These are phyloP conservation scores for Karstenula rhodostoma DNA, from an alignment of 2,329 filamentous ascomycete species.

Conservation along the genomic window DNA sequence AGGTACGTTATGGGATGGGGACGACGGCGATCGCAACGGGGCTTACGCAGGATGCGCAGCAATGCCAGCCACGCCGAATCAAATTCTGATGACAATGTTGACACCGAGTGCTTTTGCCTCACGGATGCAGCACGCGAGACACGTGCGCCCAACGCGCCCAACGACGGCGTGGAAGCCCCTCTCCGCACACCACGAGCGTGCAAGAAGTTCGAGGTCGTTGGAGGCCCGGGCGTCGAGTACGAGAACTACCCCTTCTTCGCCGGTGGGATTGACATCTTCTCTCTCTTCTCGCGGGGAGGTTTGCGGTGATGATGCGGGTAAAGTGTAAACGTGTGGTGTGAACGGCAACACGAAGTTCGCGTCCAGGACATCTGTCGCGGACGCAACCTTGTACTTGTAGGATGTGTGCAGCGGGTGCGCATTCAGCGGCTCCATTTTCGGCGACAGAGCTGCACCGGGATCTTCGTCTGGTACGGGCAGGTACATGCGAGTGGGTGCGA, in stretches of 20 bases:
- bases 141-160: conserved; percentile 72
- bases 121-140: conserved; percentile 76
- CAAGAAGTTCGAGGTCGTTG: conserved; percentile 73
- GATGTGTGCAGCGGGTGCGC: conserved; percentile 52
- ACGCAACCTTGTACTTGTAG: conserved; percentile 48
- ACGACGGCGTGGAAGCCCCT: conserved; percentile 78
- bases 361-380: conserved; percentile 42
- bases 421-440: conserved; percentile 33
- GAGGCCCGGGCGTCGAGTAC: conserved; percentile 63
- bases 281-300: conserved; percentile 20
- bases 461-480: conserved; percentile 28
- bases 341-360: conserved; percentile 38
- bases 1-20: not conserved
- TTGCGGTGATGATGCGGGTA: conserved; percentile 27
- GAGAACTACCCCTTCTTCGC: conserved; percentile 44
- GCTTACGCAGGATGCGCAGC: not conserved
- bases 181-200: conserved; percentile 76
- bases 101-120: conserved; percentile 77
- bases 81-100: conserved; percentile 66
- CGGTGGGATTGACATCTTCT: conserved; percentile 20
- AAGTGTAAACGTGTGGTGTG: conserved; percentile 26
- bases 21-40: not conserved
- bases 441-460: conserved; percentile 16
- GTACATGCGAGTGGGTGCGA: conserved; percentile 37
- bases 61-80: conserved; percentile 8